phyloP scores from a whole-genome alignment of 495 filamentous ascomycete genomes.

The Lichenothelia convexa region DNA sequence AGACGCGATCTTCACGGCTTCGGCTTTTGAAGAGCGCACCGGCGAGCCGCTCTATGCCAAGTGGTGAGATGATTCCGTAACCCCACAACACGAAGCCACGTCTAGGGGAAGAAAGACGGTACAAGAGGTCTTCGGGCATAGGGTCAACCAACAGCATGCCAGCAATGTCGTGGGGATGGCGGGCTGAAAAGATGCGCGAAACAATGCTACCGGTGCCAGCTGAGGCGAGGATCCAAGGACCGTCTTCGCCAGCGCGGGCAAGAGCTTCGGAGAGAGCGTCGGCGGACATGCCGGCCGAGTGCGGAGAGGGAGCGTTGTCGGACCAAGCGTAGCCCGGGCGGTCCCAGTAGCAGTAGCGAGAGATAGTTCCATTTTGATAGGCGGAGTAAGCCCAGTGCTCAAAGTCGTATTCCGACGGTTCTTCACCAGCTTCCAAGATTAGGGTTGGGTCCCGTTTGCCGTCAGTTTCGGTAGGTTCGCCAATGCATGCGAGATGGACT shows the following conservation, averaged over 20 bases:
- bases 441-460: constrained; percentile 47
- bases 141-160: constrained; percentile 77
- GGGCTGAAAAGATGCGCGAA: constrained; percentile 70
- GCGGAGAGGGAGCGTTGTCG: constrained; percentile 83
- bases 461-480: constrained; percentile 33
- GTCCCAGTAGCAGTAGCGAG: constrained; percentile 88
- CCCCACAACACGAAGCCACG: constrained; percentile 75
- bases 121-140: constrained; percentile 68
- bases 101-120: constrained; percentile 40
- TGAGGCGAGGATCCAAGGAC: constrained; percentile 59
- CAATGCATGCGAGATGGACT: constrained; percentile 71
- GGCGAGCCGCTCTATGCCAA: constrained; percentile 60
- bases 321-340: constrained; percentile 80
- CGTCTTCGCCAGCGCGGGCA: constrained; percentile 57
- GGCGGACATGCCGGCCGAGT: constrained; percentile 75
- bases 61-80: constrained; percentile 63
- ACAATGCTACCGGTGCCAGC: constrained; percentile 74
- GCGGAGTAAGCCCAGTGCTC: constrained; percentile 51
- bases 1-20: constrained; percentile 65
- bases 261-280: constrained; percentile 76
- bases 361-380: constrained; percentile 53
- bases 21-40: constrained; percentile 66
- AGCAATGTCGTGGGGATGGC: constrained; percentile 49
- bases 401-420: constrained; percentile 55
- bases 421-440: constrained; percentile 64